A percentile compares a stretch with the other conserved stretches of the same genome.
Evolutionary conservation across 169 alveolate species (phyloP).

Genomic region (Theileria parva): DNA sequence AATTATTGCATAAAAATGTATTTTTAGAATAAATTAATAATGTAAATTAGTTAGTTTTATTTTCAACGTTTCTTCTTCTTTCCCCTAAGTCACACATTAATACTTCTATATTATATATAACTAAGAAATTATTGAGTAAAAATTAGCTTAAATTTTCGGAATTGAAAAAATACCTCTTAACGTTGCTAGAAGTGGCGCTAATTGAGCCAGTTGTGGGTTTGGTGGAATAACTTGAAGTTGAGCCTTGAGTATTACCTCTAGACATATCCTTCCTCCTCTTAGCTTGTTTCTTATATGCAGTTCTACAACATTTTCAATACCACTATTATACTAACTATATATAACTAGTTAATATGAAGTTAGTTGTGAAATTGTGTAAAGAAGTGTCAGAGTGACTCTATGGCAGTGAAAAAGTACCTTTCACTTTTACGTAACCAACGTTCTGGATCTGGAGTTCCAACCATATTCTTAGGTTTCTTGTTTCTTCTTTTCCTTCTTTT

Average conservation of each 20-base stretch:
- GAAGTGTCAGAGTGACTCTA: too few species aligned
- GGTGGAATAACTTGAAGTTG: constrained; percentile 23
- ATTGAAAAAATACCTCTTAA: constrained; percentile 32
- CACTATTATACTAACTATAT: not conserved
- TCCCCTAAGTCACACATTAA: constrained; percentile 1
- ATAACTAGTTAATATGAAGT: too few species aligned
- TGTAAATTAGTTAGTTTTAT: not conserved
- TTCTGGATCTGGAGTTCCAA: constrained; percentile 61
- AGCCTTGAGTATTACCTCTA: constrained; percentile 57
- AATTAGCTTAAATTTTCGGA: too few species aligned
- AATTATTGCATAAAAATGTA: not conserved
- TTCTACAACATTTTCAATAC: constrained; percentile 9
- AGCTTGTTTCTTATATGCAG: constrained; percentile 43
- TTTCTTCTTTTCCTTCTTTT: constrained; percentile 25
- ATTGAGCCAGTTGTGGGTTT: constrained; percentile 61
- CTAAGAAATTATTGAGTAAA: too few species aligned
- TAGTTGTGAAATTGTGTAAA: too few species aligned
- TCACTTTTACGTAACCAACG: constrained; percentile 63
- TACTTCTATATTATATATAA: too few species aligned
- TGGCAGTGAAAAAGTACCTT: constrained; percentile 14
- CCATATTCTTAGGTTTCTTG: constrained; percentile 9
- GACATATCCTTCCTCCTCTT: constrained; percentile 60
- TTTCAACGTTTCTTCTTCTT: constrained; percentile 23
- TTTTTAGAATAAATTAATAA: not conserved
- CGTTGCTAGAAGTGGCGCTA: constrained; percentile 13